Evolutionary conservation across 331 rosid genomes (phyloP), one percentile per base, ranked within the genome.

Genomic region (Rhamnella rubrinervis): DNA sequence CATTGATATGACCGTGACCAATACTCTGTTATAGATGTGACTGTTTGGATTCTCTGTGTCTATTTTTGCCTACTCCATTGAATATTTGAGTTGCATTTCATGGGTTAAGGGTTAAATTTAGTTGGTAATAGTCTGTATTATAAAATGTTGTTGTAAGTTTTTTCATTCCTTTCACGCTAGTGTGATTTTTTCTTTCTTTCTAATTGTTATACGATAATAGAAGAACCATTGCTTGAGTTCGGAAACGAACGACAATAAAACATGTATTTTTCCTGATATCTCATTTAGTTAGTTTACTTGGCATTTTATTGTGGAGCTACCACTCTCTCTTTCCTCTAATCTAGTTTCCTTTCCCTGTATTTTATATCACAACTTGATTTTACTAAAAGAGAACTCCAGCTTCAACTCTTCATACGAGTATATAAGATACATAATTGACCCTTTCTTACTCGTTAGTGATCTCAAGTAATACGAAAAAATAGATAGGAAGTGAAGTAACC

Each of bases 1-100:
- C 41, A 55, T 73, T 57, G 55, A 81, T 70, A 44, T 26, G 59
- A 59, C 31, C 67, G 55, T 51, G 59, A 41, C 49, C 56, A 50
- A 16, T 44, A 17, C 49, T 57, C 65, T 5, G 59, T 62, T 39
- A 67, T 61, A 76, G 75, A 75, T 67, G 47, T 84, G 78, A 70
- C 75, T 60, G 19, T 67, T 70, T 72, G 63, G 67, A 71, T 18
- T 41, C 69, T 28, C 11, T 23, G 12, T 53, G 71, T 69, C 12
- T 18, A 64, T 83, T 41, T 53, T 76, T 70, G 71, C 57, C 20
- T 41, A 51, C 17, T 23, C 67, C 76, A 47, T 72, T 72, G 60
- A 72, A 18, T 80, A 51, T 74, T 67, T 75, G 68, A 75, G 80
- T 75, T 71, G 70, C 61, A 55, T 64, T 52, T 76, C 53, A 59